Percentiles rank a stretch among this genome's conserved stretches.
phyloP scores from a whole-genome alignment of 129 eudicot species.

The Arctium minus region DNA sequence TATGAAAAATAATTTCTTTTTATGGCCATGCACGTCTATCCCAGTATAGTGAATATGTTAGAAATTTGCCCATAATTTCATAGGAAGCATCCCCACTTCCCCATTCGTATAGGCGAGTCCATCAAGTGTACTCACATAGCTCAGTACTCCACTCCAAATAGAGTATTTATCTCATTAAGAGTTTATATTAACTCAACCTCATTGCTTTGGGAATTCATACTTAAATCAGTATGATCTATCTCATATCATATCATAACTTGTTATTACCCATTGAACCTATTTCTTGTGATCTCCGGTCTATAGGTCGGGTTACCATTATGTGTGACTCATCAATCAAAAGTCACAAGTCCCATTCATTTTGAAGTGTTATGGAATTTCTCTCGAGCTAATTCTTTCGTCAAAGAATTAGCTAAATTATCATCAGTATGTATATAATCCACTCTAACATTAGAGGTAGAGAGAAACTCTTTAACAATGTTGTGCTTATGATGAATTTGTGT shows the following conservation, averaged over 20 bases:
- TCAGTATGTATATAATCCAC: background rate
- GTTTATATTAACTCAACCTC: conserved; percentile 1
- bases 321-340: background rate
- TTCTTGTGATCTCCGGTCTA: background rate
- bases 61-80: background rate
- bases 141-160: no score
- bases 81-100: background rate
- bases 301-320: background rate
- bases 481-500: no score
- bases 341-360: no score
- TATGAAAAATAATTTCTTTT: background rate
- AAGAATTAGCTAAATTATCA: background rate
- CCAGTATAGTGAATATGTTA: no score
- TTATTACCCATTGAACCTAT: background rate
- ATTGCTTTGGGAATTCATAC: background rate
- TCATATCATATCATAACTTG: background rate
- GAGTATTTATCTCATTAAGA: background rate
- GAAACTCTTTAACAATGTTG: no score
- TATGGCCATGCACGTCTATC: no score
- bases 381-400: background rate
- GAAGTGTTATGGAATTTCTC: no score
- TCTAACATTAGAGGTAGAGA: no score
- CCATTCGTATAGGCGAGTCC: background rate
- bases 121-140: background rate
- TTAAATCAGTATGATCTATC: background rate